Percentiles rank a stretch among this genome's conserved stretches.
Conservation (phyloP, 768 basidiomycete genomes). For the Pulveroboletus sp. region DNA sequence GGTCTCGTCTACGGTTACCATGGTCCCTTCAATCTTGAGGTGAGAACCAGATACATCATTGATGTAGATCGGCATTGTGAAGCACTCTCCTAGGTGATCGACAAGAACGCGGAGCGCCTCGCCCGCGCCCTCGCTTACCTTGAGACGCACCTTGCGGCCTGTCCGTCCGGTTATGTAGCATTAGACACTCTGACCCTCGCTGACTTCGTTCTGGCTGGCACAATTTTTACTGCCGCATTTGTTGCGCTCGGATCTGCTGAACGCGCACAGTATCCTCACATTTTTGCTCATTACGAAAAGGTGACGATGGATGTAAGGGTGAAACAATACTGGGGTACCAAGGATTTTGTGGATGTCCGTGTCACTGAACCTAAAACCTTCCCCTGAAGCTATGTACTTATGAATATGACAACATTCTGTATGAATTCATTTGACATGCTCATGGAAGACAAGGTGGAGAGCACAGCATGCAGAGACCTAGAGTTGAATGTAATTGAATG, state of each 20-base stretch:
- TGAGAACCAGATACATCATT: background rate
- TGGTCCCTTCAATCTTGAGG: constrained; percentile 8
- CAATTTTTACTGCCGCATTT: background rate
- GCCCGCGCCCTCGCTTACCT: constrained; percentile 7
- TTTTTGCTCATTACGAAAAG: constrained; percentile 19
- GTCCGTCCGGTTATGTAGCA: constrained; percentile 11
- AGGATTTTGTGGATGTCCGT: constrained; percentile 6
- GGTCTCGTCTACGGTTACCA: constrained; percentile 2
- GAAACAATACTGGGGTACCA: constrained; percentile 10
- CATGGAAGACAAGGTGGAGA: no score
- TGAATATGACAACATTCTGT: background rate
- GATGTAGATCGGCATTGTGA: background rate
- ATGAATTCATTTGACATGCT: no score
- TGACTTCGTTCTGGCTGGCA: constrained; percentile 17
- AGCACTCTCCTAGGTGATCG: background rate
- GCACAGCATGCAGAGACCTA: no score
- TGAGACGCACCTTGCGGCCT: constrained; percentile 12
- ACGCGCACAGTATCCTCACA: constrained; percentile 10
- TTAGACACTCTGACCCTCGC: constrained; percentile 15
- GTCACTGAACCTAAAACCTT: background rate
- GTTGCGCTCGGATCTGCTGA: constrained; percentile 11
- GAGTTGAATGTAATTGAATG: no score
- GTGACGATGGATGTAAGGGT: constrained; percentile 16
- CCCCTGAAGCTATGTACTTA: background rate
- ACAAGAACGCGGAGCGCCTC: constrained; percentile 1